These are phyloP conservation scores for Linanthus parryae DNA, from an alignment of 148 eudicot genomes.

Conservation along the genomic window DNA sequence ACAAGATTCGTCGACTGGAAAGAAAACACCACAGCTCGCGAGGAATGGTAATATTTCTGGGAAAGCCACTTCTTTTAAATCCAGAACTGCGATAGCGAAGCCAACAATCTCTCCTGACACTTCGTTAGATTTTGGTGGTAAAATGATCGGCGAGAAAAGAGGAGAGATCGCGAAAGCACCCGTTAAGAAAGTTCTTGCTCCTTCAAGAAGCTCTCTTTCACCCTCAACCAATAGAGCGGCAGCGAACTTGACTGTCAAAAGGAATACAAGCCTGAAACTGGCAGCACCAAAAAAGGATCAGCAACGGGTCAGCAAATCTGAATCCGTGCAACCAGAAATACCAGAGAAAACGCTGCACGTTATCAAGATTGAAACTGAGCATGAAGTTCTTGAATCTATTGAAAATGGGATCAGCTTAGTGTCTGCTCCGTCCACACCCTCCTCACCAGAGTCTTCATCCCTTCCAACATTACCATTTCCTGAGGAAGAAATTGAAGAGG, in stretches of 20 bases:
- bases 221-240: conserved; percentile 13
- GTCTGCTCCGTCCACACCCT: background rate
- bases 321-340: conserved; percentile 17
- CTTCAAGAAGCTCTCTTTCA: conserved; percentile 21
- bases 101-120: conserved; percentile 21
- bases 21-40: conserved; percentile 11
- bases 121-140: conserved; percentile 15
- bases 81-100: conserved; percentile 14
- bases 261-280: conserved; percentile 21
- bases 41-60: conserved; percentile 13
- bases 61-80: conserved; percentile 15
- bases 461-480: conserved; percentile 17
- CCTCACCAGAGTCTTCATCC: background rate
- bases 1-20: conserved; percentile 16
- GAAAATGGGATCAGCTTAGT: background rate
- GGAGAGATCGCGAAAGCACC: conserved; percentile 22
- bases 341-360: conserved; percentile 57
- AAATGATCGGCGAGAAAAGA: conserved; percentile 17
- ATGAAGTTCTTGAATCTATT: background rate
- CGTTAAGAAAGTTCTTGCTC: conserved; percentile 16
- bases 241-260: conserved; percentile 21
- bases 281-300: conserved; percentile 26
- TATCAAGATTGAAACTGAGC: conserved; percentile 15
- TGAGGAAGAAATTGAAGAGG: conserved; percentile 25
- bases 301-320: conserved; percentile 19